Evolutionary conservation across 2,329 filamentous ascomycete genomes (phyloP), one percentile per base, ranked within the genome.

Genomic region (Aspergillus bombycis): DNA sequence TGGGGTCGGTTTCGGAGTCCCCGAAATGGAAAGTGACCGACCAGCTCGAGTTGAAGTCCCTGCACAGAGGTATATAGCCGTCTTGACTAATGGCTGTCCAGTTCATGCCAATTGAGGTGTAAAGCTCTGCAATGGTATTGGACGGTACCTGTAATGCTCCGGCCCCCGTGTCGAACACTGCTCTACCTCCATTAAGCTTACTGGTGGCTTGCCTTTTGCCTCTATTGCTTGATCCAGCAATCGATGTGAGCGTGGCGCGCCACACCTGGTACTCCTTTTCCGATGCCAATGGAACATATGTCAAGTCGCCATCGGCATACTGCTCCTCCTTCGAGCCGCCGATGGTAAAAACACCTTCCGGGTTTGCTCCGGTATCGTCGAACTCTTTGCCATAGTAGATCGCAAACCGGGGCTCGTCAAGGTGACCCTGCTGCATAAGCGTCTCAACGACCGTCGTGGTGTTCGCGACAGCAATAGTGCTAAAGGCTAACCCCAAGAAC

Each of bases 401-500:
- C 5, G n/a, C 43, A 21, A 46, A 46, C 2, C 21, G 43, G 9
- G 43, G n/a, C 43, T 46, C 10, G 12, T 46, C 43, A 10, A 46
- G 36, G 3, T 11, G 21, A n/a, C 54, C 54, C 54, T 43, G 54
- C 14, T 57, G 34, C 54, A 57, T 43, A 1, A 57, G 21, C 9
- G 54, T 43, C 36, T 57, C 54, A 1, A 57, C 36, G 8, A 57
- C 36, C 2, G 54, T 57, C 2, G 54, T 57, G 21, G 54, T 57
- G 34, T 57, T 57, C 7, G 34, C 54, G 21, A 41, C 54, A 12
- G 54, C 36, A 21, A 57, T 57, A 10, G 54, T 41, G 54, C 28
- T 57, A 28, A 57, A 57, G 12, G 54, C 54, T 11, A 57, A 28
- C 4, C 54, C 54, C 21, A 57, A 16, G 54, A 57, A 57, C 28